phyloP scores from a whole-genome alignment of 2,329 filamentous ascomycete species.

The Aspergillus vadensis region DNA sequence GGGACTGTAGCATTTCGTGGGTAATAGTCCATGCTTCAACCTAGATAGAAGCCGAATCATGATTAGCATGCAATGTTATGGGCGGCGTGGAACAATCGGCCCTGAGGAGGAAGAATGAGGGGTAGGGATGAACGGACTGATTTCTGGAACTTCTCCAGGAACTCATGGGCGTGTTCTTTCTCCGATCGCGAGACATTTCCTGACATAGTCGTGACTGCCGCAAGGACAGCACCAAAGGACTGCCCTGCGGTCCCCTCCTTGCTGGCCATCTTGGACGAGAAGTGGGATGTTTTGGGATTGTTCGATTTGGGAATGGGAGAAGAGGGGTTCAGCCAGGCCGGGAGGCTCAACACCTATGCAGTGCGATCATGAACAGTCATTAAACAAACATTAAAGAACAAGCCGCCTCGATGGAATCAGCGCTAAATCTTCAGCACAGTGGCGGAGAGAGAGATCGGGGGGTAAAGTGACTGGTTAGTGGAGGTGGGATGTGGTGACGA shows the following conservation, averaged over 20 bases:
- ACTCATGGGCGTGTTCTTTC: conserved; percentile 90
- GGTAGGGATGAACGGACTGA: conserved; percentile 65
- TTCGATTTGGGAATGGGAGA: conserved; percentile 19
- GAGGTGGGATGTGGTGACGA: conserved; percentile 32
- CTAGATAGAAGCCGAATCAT: conserved; percentile 48
- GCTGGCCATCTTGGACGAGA: conserved; percentile 62
- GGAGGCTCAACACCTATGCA: conserved; percentile 27
- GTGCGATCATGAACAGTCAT: conserved; percentile 28
- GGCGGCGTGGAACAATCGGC: not conserved
- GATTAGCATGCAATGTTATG: conserved; percentile 5
- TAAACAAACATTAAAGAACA: conserved; percentile 19
- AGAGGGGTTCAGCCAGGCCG: conserved; percentile 30
- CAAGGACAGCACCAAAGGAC: conserved; percentile 80
- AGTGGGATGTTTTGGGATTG: conserved; percentile 31
- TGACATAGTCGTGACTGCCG: conserved; percentile 88
- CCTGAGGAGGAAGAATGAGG: conserved; percentile 19
- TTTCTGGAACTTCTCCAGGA: conserved; percentile 94
- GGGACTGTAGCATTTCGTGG: conserved; percentile 79
- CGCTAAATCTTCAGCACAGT: conserved; percentile 1
- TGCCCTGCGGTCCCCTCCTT: conserved; percentile 64
- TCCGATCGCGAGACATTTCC: conserved; percentile 76
- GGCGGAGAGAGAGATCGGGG: conserved; percentile 1
- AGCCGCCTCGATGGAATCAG: conserved; percentile 10
- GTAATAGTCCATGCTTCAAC: conserved; percentile 88
- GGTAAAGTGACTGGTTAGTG: conserved; percentile 15